phyloP scores from a whole-genome alignment of 2,329 filamentous ascomycete species.

The Pseudogymnoascus sp. region DNA sequence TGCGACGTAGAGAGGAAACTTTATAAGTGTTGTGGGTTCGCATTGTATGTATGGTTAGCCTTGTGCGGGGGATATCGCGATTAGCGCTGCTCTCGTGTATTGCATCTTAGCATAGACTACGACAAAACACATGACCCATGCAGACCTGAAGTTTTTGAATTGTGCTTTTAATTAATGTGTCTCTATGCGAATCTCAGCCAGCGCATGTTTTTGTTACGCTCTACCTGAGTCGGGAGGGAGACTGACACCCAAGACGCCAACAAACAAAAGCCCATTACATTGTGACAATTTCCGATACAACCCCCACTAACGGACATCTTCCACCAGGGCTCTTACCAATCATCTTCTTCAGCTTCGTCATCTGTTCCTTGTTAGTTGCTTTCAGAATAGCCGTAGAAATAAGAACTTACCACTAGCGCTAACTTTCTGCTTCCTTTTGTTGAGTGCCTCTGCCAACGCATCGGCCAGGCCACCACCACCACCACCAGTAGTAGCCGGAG shows the following conservation, averaged over 20 bases:
- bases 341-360: conserved; percentile 68
- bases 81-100: conserved; percentile 4
- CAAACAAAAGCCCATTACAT: not conserved
- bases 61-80: not conserved
- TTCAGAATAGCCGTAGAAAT: conserved; percentile 11
- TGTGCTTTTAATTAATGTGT: conserved; percentile 8
- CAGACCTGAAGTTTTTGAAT: not conserved
- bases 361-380: conserved; percentile 40
- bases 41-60: not conserved
- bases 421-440: conserved; percentile 86
- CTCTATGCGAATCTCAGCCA: conserved; percentile 4
- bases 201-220: not conserved
- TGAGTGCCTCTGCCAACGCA: conserved; percentile 68
- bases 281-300: not conserved
- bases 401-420: conserved; percentile 77
- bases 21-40: conserved; percentile 1
- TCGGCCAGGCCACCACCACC: conserved; percentile 64
- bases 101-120: conserved; percentile 10
- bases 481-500: conserved; percentile 44
- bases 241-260: not conserved
- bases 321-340: conserved; percentile 44
- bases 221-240: not conserved
- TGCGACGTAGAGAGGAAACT: not conserved
- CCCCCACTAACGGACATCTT: not conserved
- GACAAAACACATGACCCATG: conserved; percentile 7